Evolutionary conservation across 2,329 filamentous ascomycete genomes (phyloP), one percentile per base, ranked within the genome.

Genomic region (Ustilaginoidea virens): DNA sequence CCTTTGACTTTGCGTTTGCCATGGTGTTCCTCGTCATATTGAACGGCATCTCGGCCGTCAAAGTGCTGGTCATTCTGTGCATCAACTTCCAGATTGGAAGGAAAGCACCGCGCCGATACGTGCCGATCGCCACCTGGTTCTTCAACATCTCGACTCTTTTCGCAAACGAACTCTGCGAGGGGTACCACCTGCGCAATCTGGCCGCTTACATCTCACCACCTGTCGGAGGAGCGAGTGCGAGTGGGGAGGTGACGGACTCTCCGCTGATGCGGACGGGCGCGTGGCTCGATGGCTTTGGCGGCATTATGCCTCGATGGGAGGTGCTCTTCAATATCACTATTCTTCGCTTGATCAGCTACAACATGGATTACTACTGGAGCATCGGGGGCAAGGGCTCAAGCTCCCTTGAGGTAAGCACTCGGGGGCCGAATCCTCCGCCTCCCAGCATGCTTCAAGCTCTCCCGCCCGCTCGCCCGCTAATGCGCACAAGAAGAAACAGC

Each of bases 301-400:
- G 90, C 1, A 58, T 98, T n/a, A 74, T 92, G 48, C 64, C 77
- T 0, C 70, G 87, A 34, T 98, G 90, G 90, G 83, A 96, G 50
- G 75, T 98, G n/a, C 66, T 94, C 5, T 98, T 98, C 65, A 98
- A 98, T 46, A 73, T 98, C 36, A 94, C 87, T 3, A 77, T 96
- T 16, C 60, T 98, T 32, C 76, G 90, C 5, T 63, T 96, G 27
- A 85, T 98, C 43, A 94, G 87, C 50, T 98, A 93, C 66, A 96
- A 96, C 51, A 55, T 98, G 47, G 90, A 98, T 54, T 86, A 92
- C 50, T 87, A 92, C 51, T 98, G 90, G 87, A 90, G 81, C 43
- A 52, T 80, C 3, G 73, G 80, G 38, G 64, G 70, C 33, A 58
- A 66, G 22, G 56, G 53, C 35, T 60, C 67, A 17, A 86, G 72